Base-by-base conservation (phyloP, 1,139 yeast species). In the Suhomyces anneliseae region DNA sequence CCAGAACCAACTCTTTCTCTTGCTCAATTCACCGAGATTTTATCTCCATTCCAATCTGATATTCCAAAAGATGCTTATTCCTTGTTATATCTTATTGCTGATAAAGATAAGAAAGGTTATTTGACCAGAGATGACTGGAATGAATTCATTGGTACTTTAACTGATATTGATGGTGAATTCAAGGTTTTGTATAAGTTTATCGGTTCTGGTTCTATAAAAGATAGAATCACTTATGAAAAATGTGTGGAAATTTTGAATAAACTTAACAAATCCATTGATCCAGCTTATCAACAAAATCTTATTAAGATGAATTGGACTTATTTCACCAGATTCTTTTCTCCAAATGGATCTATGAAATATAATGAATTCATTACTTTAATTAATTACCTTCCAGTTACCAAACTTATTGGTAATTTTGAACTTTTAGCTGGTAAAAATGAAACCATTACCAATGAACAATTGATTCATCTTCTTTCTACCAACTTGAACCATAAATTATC, bases 61-160 rank as follows among this genome's bases (percentile, higher is more conserved):
- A 61, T 74, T 40, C 75, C 78, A 10, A 67, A 62, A 44, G 67
- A 68, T 42, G 60, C 77, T 8, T 74, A 66, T 49, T 65, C 78
- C 3, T 64, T 86, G 51, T 78, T 86, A 45, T 86, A 83, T 58
- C 71, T 85, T 46, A 76, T 85, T 36, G 83, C 89, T 27, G 93
- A 86, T 61, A 73, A 74, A 47, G 76, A 76, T 38, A 72, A 74
- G 49, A 85, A 84, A 57, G 92, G 92, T 1, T 84, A 74, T 54
- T 68, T 86, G 42, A 76, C 76, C 37, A 76, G 81, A 41, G 60
- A 66, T 11, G 90, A 87, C 55, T 87, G 88, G 80, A 65, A 79
- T 36, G 69, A 72, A 34, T 83, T 86, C 59, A 76, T 83, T 52
- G 67, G 74, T 46, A 72, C 83, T 34, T 69, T 86, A 51, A 76